Conservation (phyloP, 345 rosid species). For the Eucalyptus guilfoylei region DNA sequence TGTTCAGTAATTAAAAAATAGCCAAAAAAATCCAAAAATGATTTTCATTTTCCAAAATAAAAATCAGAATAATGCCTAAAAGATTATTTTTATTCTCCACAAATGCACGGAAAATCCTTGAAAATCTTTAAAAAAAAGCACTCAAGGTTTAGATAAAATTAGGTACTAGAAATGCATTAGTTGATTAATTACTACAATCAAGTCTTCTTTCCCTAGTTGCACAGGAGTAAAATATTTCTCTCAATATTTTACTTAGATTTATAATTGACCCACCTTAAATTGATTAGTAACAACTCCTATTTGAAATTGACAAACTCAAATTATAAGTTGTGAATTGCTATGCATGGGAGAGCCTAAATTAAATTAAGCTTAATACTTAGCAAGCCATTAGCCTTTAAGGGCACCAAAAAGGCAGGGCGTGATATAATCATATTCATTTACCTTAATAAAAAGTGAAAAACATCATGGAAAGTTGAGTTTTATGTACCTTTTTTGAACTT, state of each 20-base stretch:
- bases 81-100: too few species aligned
- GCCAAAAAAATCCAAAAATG: too few species aligned
- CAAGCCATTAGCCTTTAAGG: too few species aligned
- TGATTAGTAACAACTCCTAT: fast-evolving
- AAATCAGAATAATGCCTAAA: too few species aligned
- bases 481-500: conserved; percentile 81
- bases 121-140: fast-evolving
- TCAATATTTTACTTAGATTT: fast-evolving
- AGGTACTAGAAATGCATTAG: fast-evolving
- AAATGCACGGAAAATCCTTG: too few species aligned
- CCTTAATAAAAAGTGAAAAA: not conserved
- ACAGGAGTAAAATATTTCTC: fast-evolving
- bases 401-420: fast-evolving
- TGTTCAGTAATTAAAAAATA: too few species aligned
- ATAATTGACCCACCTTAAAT: fast-evolving
- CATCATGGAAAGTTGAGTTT: not conserved
- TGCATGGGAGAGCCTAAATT: fast-evolving
- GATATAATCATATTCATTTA: not conserved
- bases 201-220: fast-evolving
- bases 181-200: fast-evolving
- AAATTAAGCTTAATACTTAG: fast-evolving
- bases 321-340: fast-evolving
- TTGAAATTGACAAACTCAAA: too few species aligned
- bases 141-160: fast-evolving
- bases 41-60: too few species aligned